These are phyloP conservation scores for Aspergillus puulaauensis DNA, from an alignment of 2,329 filamentous ascomycete species.

Conservation along the genomic window DNA sequence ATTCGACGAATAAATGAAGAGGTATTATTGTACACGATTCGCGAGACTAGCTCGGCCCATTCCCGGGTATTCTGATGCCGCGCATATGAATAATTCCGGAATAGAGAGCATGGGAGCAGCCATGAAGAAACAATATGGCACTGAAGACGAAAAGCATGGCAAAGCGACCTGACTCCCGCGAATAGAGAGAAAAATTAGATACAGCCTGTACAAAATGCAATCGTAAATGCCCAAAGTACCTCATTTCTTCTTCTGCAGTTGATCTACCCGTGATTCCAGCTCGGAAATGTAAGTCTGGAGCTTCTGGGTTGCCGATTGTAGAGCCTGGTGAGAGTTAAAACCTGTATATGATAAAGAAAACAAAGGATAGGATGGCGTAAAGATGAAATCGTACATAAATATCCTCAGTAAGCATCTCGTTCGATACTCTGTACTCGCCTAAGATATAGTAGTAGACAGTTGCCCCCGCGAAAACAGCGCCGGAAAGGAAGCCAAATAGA, in stretches of 20 bases:
- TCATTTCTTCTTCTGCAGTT: constrained; percentile 67
- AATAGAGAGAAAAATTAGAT: constrained; percentile 1
- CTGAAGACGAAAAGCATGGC: not conserved
- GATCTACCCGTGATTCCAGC: constrained; percentile 76
- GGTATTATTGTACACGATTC: not conserved
- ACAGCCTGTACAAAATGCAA: constrained; percentile 10
- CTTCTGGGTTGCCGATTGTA: constrained; percentile 83
- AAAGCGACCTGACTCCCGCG: not conserved
- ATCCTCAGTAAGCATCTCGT: constrained; percentile 90
- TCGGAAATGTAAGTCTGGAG: constrained; percentile 80
- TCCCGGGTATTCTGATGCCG: not conserved
- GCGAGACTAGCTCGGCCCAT: not conserved
- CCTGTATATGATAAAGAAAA: not conserved
- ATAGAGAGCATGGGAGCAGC: not conserved
- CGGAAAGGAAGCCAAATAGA: constrained; percentile 87
- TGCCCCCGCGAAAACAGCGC: constrained; percentile 73
- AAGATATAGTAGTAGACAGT: constrained; percentile 90
- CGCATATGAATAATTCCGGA: not conserved
- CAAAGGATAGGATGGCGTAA: not conserved
- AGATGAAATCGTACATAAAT: constrained; percentile 73
- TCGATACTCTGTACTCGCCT: constrained; percentile 89
- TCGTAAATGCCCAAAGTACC: not conserved
- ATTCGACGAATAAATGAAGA: not conserved
- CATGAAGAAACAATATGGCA: not conserved
- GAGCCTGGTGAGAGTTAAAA: constrained; percentile 57